Base-by-base conservation (phyloP, 2,329 filamentous ascomycete species). In the Mycogone perniciosa region DNA sequence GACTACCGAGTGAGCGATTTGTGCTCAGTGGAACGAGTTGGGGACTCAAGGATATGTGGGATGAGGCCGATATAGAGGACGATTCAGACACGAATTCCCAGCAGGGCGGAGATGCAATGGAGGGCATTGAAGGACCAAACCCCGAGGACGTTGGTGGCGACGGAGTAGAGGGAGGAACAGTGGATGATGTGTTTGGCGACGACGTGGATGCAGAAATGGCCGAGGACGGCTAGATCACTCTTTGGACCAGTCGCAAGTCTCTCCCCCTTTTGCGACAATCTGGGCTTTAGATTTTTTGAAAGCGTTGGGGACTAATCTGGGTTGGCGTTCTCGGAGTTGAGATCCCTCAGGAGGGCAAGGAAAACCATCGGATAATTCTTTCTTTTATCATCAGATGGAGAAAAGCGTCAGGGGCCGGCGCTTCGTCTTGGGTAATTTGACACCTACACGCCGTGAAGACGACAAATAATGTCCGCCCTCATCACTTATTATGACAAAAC, bases 1-100 rank as follows among this genome's bases (percentile, higher is more conserved):
- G 84, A 8, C 65, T 87, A 53, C 84, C 84, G 1, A 82, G 79
- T 59, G 84, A 87, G 69, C 76, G 82, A 50, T 87, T 86, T 59
- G 83, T 86, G 31, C 71, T 86, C 41, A 84, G 77, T 51, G 84
- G 84, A 11, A 75, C 80, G 46, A 77, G 79, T 54, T 87, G 84
- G 84, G 80, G 80, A 0, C 63, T 86, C 53, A 75, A 75, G 60
- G 78, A 84, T 31, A 71, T 77, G 27, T 84, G 81, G 77, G 76
- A 75, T 34, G 72, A 73, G 48, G 73, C 71, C 4, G 74, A 71
- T 6, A 70, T 73, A 1, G 71, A 63, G 9, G 67, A 70, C 4
- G 70, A 66, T 5, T 70, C 71, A 5, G 71, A 72, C 33, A 67
- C 39, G 11, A 31, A 70, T 43, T 64, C 65, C 35, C 64, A 65